Evolutionary conservation across 345 rosid genomes (phyloP), one percentile per base, ranked within the genome.

Genomic region (Rubroshorea leprosula): DNA sequence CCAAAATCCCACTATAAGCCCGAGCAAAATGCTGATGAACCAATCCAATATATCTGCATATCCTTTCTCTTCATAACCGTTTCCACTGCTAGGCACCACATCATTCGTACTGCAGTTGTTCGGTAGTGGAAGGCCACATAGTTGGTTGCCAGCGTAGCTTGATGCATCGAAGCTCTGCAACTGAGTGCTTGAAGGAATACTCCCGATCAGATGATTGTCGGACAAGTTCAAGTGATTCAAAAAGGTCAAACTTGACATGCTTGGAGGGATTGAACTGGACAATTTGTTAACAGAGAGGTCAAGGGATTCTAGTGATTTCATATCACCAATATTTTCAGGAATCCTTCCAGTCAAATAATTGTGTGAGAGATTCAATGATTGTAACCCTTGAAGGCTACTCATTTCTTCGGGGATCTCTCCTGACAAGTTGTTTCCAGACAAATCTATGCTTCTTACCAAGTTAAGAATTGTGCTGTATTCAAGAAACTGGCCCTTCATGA

Each of bases 141-240:
- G n/a, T n/a, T n/a, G n/a, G n/a, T n/a, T n/a, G n/a, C n/a, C n/a
- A n/a, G n/a, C n/a, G n/a, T n/a, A n/a, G n/a, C n/a, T n/a, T n/a
- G n/a, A n/a, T n/a, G n/a, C n/a, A n/a, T n/a, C n/a, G n/a, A n/a
- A n/a, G n/a, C n/a, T n/a, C n/a, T n/a, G n/a, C n/a, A n/a, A n/a
- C n/a, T n/a, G n/a, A n/a, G n/a, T n/a, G n/a, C n/a, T n/a, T n/a
- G n/a, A n/a, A n/a, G n/a, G n/a, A n/a, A n/a, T n/a, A n/a, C n/a
- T n/a, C n/a, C 67, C 71, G 1, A 27, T 18, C 14, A 71, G 46
- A 38, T 65, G 45, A 49, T 70, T 70, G n/a, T 71, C 22, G 16
- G 71, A 65, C 8, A 71, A n/a, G 54, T 71, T 66, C 53, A 71
- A 57, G 45, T 60, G 52, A 22, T 12, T 51, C 49, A 71, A 45